Conservation (phyloP, 1,284 basidiomycete genomes). For the Coniferiporia weirii region DNA sequence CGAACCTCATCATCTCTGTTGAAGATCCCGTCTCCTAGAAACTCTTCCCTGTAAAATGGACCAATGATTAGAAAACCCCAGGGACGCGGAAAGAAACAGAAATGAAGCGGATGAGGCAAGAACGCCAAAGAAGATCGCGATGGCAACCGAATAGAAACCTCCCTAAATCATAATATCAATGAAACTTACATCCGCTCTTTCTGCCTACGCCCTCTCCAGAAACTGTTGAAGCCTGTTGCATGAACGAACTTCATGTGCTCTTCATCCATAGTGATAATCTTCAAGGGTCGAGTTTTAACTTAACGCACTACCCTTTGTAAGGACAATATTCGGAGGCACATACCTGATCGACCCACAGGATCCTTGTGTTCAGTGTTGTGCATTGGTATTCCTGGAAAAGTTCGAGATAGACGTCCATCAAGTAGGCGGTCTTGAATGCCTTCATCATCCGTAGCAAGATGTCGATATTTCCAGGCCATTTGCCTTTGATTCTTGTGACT, state of each 20-base stretch:
- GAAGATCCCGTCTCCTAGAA: conserved; percentile 68
- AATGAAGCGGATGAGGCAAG: neutral
- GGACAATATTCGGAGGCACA: conserved; percentile 22
- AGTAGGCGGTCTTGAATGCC: conserved; percentile 51
- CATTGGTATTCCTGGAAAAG: conserved; percentile 63
- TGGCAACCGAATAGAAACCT: too few relatives aligned
- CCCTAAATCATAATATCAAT: neutral
- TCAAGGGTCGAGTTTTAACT: conserved; percentile 4
- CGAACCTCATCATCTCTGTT: conserved; percentile 64
- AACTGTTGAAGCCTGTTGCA: conserved; percentile 59
- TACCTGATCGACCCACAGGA: conserved; percentile 64
- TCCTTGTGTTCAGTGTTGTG: conserved; percentile 60
- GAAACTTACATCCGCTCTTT: conserved; percentile 52
- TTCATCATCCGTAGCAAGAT: conserved; percentile 51
- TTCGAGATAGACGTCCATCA: conserved; percentile 55
- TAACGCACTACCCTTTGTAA: neutral
- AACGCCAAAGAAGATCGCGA: too few relatives aligned
- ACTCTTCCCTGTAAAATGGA: conserved; percentile 45
- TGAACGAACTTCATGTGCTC: conserved; percentile 62
- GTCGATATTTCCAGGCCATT: conserved; percentile 72
- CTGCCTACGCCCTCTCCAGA: conserved; percentile 57
- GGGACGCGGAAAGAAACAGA: neutral
- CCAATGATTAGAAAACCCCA: neutral
- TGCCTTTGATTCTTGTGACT: conserved; percentile 55
- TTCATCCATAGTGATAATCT: conserved; percentile 71